These are phyloP conservation scores for Discostella pseudostelligera DNA, from an alignment of 108 stramenopile genomes.

Conservation along the genomic window DNA sequence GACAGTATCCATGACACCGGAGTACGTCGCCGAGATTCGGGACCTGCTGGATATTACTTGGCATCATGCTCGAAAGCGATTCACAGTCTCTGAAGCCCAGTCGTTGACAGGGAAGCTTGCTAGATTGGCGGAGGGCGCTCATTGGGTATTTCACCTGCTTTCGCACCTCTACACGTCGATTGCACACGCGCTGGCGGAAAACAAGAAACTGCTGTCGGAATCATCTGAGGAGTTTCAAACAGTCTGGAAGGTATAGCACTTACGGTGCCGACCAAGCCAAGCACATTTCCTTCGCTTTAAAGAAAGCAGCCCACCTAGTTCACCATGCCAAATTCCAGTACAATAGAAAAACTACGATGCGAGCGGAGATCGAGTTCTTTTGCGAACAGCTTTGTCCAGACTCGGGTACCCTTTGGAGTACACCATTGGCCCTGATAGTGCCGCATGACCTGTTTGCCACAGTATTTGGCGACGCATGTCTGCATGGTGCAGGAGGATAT, in stretches of 20 bases:
- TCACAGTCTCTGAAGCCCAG: not conserved
- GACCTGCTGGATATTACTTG: not conserved
- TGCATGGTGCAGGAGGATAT: slow-evolving; percentile 19
- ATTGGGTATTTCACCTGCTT: slow-evolving; percentile 23
- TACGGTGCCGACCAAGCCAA: not conserved
- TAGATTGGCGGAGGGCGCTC: slow-evolving; percentile 8
- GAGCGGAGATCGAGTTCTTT: slow-evolving; percentile 14
- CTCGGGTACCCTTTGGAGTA: not conserved
- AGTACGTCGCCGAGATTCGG: slow-evolving; percentile 8
- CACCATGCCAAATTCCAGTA: slow-evolving; percentile 2
- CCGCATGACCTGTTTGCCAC: not conserved
- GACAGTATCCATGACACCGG: slow-evolving; percentile 1
- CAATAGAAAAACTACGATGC: slow-evolving; percentile 13
- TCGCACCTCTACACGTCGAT: slow-evolving; percentile 19
- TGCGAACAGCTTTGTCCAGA: not conserved
- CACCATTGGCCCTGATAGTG: slow-evolving; percentile 16
- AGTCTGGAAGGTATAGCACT: not conserved
- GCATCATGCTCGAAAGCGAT: not conserved
- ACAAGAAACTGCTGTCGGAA: not conserved
- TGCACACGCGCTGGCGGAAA: slow-evolving; percentile 3
- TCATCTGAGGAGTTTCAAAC: not conserved
- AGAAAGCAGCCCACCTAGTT: not conserved
- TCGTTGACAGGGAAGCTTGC: slow-evolving; percentile 15
- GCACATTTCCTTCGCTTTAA: not conserved
- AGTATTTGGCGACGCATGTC: slow-evolving; percentile 9